Percentiles rank a stretch among this genome's conserved stretches.
Conservation (phyloP, 495 filamentous ascomycete genomes). For the Tuber indicum region DNA sequence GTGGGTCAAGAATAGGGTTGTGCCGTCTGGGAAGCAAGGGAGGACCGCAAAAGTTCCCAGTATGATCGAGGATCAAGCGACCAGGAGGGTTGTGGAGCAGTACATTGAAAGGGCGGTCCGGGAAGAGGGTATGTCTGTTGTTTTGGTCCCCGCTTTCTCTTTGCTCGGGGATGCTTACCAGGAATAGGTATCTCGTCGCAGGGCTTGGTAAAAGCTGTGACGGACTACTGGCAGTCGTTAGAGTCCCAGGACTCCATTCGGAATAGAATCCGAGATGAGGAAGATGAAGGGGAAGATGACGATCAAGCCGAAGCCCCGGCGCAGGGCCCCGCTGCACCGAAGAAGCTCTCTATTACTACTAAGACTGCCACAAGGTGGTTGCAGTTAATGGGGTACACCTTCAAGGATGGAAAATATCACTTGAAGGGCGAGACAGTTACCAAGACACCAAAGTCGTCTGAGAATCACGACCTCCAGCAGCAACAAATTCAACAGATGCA, state of each 20-base stretch:
- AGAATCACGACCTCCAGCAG: constrained; percentile 3
- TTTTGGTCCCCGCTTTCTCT: neutral
- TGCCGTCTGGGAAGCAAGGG: constrained; percentile 22
- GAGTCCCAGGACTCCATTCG: constrained; percentile 11
- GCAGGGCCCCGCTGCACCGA: constrained; percentile 8
- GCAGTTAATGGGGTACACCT: constrained; percentile 26
- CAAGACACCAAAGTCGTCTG: neutral
- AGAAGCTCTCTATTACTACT: constrained; percentile 23
- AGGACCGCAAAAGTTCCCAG: constrained; percentile 28
- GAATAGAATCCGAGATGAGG: constrained; percentile 15
- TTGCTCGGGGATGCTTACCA: neutral
- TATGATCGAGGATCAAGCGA: constrained; percentile 23
- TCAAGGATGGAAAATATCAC: constrained; percentile 24
- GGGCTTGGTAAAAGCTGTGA: constrained; percentile 21
- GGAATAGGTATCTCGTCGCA: constrained; percentile 19
- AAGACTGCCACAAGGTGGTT: constrained; percentile 26
- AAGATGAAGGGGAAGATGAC: constrained; percentile 17
- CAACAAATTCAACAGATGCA: neutral
- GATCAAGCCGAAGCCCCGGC: constrained; percentile 12
- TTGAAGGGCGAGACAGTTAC: constrained; percentile 11
- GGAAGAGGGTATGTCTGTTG: constrained; percentile 11
- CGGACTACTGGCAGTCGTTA: constrained; percentile 17
- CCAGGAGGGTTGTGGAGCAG: constrained; percentile 11
- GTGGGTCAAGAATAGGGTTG: constrained; percentile 24
- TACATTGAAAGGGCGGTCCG: constrained; percentile 9